Evolutionary conservation across 371 early-diverging fungal genomes (phyloP).

Genomic region (Lichtheimia ornata): DNA sequence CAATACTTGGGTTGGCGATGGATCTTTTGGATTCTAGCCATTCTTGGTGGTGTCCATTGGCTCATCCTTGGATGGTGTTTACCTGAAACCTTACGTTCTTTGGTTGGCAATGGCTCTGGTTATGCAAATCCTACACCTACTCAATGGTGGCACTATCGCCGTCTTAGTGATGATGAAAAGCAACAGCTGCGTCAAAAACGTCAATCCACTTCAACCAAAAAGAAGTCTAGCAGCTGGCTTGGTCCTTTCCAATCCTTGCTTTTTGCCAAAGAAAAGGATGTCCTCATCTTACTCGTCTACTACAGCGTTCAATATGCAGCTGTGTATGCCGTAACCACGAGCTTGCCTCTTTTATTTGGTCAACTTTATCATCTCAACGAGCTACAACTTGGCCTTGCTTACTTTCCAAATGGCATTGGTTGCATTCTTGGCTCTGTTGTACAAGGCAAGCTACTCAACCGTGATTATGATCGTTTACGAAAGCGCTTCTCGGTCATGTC

Average conservation of each 20-base stretch:
- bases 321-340: constrained; percentile 32
- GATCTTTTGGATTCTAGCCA: constrained; percentile 40
- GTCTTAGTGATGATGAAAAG: neutral
- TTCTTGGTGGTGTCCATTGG: constrained; percentile 24
- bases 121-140: constrained; percentile 44
- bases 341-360: constrained; percentile 27
- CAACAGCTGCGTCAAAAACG: neutral
- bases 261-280: constrained; percentile 38
- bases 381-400: constrained; percentile 18
- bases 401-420: constrained; percentile 24
- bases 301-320: constrained; percentile 39
- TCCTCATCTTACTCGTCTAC: constrained; percentile 27
- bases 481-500: constrained; percentile 4
- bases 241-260: constrained; percentile 25
- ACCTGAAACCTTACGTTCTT: constrained; percentile 49
- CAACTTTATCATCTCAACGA: constrained; percentile 19
- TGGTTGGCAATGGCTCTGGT: constrained; percentile 50
- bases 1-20: constrained; percentile 30
- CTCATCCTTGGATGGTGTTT: constrained; percentile 23
- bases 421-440: constrained; percentile 22
- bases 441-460: constrained; percentile 25
- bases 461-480: constrained; percentile 17
- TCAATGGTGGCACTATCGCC: constrained; percentile 23
- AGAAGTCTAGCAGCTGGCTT: constrained; percentile 7
- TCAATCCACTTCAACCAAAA: neutral